phyloP scores from a whole-genome alignment of 177 flowering plant genomes.

The Telopea speciosissima region DNA sequence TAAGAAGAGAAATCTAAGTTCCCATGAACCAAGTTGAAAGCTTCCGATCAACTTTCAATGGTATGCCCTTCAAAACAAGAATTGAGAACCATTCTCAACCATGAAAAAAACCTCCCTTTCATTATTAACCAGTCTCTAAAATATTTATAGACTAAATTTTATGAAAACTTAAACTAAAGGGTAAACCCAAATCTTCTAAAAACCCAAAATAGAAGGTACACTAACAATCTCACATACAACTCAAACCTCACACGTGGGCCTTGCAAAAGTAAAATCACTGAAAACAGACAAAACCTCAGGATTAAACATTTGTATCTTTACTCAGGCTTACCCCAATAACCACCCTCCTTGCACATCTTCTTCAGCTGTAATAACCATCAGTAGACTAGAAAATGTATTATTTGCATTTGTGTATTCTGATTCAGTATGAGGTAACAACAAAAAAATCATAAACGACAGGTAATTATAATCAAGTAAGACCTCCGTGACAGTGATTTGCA shows the following conservation, averaged over 20 bases:
- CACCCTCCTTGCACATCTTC: conserved; percentile 97
- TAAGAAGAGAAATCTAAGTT: too few relatives aligned
- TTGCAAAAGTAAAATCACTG: not conserved
- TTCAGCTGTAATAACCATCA: conserved; percentile 55
- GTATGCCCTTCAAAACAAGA: too few relatives aligned
- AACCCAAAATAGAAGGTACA: too few relatives aligned
- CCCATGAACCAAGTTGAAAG: too few relatives aligned
- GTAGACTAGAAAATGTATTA: conserved; percentile 1
- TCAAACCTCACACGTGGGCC: too few relatives aligned
- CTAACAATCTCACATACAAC: too few relatives aligned
- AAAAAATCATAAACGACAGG: not conserved
- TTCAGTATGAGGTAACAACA: not conserved
- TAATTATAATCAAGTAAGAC: not conserved
- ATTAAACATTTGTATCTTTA: not conserved
- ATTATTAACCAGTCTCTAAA: too few relatives aligned
- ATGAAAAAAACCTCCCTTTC: too few relatives aligned
- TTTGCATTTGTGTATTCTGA: not conserved
- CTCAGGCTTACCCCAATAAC: conserved; percentile 71
- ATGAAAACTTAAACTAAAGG: too few relatives aligned
- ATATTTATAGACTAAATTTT: too few relatives aligned
- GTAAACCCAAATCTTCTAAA: not conserved
- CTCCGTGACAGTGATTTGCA: not conserved
- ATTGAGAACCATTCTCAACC: too few relatives aligned
- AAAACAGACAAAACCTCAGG: not conserved
- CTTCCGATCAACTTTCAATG: too few relatives aligned